phyloP scores from a whole-genome alignment of 2,329 filamentous ascomycete genomes.

The Talaromyces sp. region DNA sequence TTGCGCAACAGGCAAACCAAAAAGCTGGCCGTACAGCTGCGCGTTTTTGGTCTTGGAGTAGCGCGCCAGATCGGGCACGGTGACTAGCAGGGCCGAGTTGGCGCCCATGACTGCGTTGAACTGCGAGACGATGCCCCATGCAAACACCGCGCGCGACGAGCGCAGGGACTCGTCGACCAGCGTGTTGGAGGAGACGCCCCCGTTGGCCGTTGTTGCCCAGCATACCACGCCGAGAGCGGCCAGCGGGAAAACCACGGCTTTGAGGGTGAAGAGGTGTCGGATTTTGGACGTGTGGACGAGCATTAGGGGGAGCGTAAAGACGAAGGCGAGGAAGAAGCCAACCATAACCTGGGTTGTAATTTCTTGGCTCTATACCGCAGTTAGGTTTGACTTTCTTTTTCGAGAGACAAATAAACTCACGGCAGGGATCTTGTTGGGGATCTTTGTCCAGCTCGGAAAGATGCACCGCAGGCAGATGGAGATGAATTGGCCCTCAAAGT shows the following conservation, averaged over 20 bases:
- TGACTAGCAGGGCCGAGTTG: constrained; percentile 30
- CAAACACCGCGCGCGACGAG: constrained; percentile 20
- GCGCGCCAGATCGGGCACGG: constrained; percentile 33
- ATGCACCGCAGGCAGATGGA: constrained; percentile 22
- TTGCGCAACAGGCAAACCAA: constrained; percentile 16
- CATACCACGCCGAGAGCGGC: constrained; percentile 33
- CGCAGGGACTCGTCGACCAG: constrained; percentile 11
- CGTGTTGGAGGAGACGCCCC: constrained; percentile 16
- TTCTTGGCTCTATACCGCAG: constrained; percentile 12
- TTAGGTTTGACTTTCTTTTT: not conserved
- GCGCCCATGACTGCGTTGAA: constrained; percentile 37
- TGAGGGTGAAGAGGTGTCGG: constrained; percentile 31
- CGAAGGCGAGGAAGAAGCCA: constrained; percentile 20
- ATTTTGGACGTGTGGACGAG: constrained; percentile 33
- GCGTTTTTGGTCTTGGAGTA: constrained; percentile 30
- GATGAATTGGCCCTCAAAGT: constrained; percentile 19
- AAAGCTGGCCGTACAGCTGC: constrained; percentile 23
- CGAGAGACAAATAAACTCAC: not conserved
- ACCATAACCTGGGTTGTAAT: constrained; percentile 21
- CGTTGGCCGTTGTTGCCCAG: constrained; percentile 26
- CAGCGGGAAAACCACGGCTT: constrained; percentile 30
- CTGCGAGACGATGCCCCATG: constrained; percentile 34
- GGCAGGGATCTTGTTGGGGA: constrained; percentile 20
- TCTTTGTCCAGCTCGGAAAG: constrained; percentile 18
- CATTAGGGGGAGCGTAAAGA: constrained; percentile 22